Percentiles rank a stretch among this genome's conserved stretches.
These are phyloP conservation scores for Mycotypha africana DNA, from an alignment of 371 early-diverging fungal species.

Conservation along the genomic window DNA sequence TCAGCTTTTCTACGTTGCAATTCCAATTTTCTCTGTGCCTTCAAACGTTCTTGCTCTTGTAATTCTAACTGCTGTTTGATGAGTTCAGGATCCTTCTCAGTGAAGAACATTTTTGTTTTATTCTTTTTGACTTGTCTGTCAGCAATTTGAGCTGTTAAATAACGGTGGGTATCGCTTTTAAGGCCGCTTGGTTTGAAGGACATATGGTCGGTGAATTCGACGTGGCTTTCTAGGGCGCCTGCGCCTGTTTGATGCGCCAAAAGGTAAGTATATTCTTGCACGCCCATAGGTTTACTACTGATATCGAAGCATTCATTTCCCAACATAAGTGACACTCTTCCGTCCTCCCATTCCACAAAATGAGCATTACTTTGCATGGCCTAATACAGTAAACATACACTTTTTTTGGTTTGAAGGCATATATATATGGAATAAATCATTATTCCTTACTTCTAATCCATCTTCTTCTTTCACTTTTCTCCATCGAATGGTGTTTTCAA, in stretches of 20 bases:
- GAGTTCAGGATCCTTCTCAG: conserved; percentile 53
- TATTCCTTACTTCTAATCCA: conserved; percentile 36
- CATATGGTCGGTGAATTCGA: conserved; percentile 60
- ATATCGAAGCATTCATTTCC: conserved; percentile 79
- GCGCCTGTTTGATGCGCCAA: conserved; percentile 57
- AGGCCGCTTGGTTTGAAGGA: conserved; percentile 64
- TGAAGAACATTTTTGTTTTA: conserved; percentile 64
- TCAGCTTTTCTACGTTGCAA: conserved; percentile 33
- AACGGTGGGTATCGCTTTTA: conserved; percentile 58
- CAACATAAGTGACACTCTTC: conserved; percentile 64
- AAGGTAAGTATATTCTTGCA: conserved; percentile 62
- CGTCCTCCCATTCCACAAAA: conserved; percentile 83
- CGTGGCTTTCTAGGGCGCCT: conserved; percentile 65
- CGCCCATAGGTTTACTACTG: conserved; percentile 40
- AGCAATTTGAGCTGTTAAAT: conserved; percentile 61
- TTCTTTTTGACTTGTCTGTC: conserved; percentile 57
- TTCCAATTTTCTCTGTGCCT: conserved; percentile 39
- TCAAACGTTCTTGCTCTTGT: conserved; percentile 39
- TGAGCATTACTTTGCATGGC: conserved; percentile 72
- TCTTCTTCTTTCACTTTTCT: conserved; percentile 40
- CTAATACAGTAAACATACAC: no score
- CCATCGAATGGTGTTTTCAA: conserved; percentile 82
- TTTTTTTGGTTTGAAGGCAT: no score
- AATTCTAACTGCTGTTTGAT: conserved; percentile 33
- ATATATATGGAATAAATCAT: conserved; percentile 1